phyloP scores from a whole-genome alignment of 2,329 filamentous ascomycete genomes.

The Spiromastix sp. region DNA sequence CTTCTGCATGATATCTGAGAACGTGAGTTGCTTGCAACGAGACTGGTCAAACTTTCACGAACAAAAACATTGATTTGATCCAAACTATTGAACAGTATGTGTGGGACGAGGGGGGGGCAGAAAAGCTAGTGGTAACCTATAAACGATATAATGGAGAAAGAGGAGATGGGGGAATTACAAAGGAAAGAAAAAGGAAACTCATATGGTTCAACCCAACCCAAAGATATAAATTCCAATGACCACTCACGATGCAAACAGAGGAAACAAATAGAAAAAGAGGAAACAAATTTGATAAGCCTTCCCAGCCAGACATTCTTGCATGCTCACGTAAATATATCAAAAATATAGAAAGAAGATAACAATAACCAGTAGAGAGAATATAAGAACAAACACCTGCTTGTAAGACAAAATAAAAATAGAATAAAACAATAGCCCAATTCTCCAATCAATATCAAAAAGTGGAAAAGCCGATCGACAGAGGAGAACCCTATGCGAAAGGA shows the following conservation, averaged over 20 bases:
- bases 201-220: neutral
- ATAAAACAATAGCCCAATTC: neutral
- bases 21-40: too few species aligned
- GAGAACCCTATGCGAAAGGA: neutral
- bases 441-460: neutral
- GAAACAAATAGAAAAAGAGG: constrained; percentile 30
- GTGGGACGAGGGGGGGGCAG: too few species aligned
- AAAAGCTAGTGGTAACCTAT: too few species aligned
- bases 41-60: too few species aligned
- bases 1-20: too few species aligned
- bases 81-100: too few species aligned
- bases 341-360: constrained; percentile 5
- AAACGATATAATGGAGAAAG: too few species aligned
- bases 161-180: too few species aligned
- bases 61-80: too few species aligned
- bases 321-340: constrained; percentile 25
- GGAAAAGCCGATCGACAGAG: neutral
- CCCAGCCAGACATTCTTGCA: constrained; percentile 28
- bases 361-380: constrained; percentile 7
- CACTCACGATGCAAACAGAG: constrained; percentile 20
- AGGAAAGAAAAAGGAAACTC: neutral
- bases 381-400: neutral
- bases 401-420: neutral
- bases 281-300: constrained; percentile 25
- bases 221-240: neutral